Base-by-base conservation (phyloP, 495 filamentous ascomycete species). In the Aspergillus mulundensis region DNA sequence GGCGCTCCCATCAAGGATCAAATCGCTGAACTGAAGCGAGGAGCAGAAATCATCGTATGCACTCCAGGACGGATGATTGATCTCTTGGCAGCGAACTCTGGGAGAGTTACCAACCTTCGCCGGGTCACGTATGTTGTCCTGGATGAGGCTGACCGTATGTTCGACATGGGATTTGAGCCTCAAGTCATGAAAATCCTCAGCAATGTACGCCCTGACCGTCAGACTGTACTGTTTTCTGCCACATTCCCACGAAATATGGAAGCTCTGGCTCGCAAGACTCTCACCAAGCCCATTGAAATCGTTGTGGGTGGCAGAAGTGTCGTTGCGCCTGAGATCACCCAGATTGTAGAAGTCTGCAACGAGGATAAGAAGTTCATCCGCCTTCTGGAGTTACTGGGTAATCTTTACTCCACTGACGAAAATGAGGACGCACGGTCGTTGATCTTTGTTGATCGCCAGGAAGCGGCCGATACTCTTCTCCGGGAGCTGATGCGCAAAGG, bases 131-230 rank as follows among this genome's bases (percentile, higher is more conserved):
- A 96, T 63, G 79, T 96, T 15, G 94, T 97, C 15, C 81, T 99
- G 32, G 95, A 99, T 63, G 95, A 99, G 69, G 95, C 95, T 18
- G 95, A 99, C 64, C 86, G 95, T 42, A 99, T 99, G 95, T 97
- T 97, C 62, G 95, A 99, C 67, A 97, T 99, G 95, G 95, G 95
- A 5, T 97, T 99, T 58, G 93, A 96, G 69, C 93, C 93, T 1
- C 95, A 97, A 63, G 91, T 99, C 44, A 94, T 93, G 88, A 97
- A 95, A 69, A 92, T 99, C 53, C 82, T 97, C 62, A 82, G 80
- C 57, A 96, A 94, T 64, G 87, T 95, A 57, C 86, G 95, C 41
- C 91, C 94, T 0, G 86, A 97, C 64, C 85, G 89, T 15, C 95
- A 99, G 67, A 96, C 91, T 0, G 90, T 97, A 18, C 76, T 97